These are phyloP conservation scores for Syzygium malaccense DNA, from an alignment of 441 rosid species.

Conservation along the genomic window DNA sequence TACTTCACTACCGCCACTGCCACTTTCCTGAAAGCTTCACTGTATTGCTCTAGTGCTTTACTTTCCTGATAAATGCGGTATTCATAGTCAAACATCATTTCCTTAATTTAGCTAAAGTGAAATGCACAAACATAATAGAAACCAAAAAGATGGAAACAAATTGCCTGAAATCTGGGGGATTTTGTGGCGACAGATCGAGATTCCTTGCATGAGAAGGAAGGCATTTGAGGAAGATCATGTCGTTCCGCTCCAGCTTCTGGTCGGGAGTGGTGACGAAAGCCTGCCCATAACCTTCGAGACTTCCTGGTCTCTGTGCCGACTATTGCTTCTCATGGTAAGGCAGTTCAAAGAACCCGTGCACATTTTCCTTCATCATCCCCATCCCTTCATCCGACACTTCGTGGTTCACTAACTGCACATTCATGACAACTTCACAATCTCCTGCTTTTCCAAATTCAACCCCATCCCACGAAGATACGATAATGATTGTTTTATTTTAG, in stretches of 20 bases:
- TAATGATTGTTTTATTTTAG: background rate
- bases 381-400: constrained; percentile 13
- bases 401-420: constrained; percentile 25
- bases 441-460: background rate
- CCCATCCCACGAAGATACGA: background rate
- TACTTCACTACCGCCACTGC: constrained; percentile 7
- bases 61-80: constrained; percentile 4
- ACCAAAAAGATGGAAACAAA: background rate
- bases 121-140: too few species aligned
- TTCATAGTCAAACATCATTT: background rate
- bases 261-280: constrained; percentile 32
- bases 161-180: constrained; percentile 19
- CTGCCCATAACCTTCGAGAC: constrained; percentile 33
- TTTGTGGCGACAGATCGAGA: constrained; percentile 19
- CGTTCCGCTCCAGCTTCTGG: constrained; percentile 34
- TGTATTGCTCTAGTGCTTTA: constrained; percentile 15
- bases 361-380: constrained; percentile 8
- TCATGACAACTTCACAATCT: background rate
- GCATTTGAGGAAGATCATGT: constrained; percentile 28
- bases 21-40: constrained; percentile 16
- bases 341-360: constrained; percentile 22
- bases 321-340: constrained; percentile 23
- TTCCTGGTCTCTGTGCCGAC: constrained; percentile 26
- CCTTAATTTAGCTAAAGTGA: constrained; percentile 5
- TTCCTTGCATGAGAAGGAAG: constrained; percentile 22